phyloP scores from a whole-genome alignment of 2,329 filamentous ascomycete species.

The Cladosporium cucumerinum region DNA sequence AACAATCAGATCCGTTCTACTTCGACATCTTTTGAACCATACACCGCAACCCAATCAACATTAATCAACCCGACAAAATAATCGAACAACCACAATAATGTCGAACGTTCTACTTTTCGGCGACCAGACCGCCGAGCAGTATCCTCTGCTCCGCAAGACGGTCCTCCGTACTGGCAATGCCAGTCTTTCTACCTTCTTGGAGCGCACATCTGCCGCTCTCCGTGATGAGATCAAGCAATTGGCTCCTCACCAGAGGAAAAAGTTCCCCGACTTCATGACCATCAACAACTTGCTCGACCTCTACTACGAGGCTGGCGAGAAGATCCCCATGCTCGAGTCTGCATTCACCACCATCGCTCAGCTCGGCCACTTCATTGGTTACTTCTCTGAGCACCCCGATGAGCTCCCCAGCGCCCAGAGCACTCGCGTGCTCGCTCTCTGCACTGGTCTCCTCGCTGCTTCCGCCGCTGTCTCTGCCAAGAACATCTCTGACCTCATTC shows the following conservation, averaged over 20 bases:
- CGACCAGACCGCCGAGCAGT: constrained; percentile 68
- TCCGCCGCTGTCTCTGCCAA: constrained; percentile 62
- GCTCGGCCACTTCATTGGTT: constrained; percentile 66
- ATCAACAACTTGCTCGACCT: constrained; percentile 63
- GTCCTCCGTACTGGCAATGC: constrained; percentile 51
- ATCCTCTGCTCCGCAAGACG: constrained; percentile 55
- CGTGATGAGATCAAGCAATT: constrained; percentile 59
- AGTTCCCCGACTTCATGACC: constrained; percentile 60
- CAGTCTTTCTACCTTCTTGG: constrained; percentile 61
- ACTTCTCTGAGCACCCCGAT: constrained; percentile 52
- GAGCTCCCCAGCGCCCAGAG: constrained; percentile 50
- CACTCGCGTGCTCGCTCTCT: constrained; percentile 59
- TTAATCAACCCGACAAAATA: constrained; percentile 15
- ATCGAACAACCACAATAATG: constrained; percentile 28
- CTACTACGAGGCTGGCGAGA: constrained; percentile 57
- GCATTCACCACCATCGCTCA: constrained; percentile 63
- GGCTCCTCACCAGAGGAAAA: constrained; percentile 54
- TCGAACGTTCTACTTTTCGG: constrained; percentile 61
- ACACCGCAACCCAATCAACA: constrained; percentile 8
- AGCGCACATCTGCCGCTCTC: constrained; percentile 56
- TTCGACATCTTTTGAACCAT: neutral
- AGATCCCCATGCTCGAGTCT: constrained; percentile 62
- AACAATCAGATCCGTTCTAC: neutral
- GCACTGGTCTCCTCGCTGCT: constrained; percentile 69
- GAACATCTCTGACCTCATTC: constrained; percentile 59